These are phyloP conservation scores for Mortierella sp. DNA, from an alignment of 371 early-diverging fungal species.

Conservation along the genomic window DNA sequence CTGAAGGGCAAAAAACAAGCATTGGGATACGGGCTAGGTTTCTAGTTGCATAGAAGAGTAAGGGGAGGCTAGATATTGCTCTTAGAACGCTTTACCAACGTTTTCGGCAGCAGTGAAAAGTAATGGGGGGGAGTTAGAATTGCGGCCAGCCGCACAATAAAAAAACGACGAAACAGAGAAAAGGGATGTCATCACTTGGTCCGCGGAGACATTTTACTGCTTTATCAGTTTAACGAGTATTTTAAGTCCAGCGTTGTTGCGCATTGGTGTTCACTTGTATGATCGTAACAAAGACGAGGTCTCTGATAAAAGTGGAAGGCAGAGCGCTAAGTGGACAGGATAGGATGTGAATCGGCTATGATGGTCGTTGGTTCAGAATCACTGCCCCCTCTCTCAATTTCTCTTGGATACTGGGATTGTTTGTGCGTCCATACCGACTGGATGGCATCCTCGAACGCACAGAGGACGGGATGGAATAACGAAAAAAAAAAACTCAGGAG, in stretches of 20 bases:
- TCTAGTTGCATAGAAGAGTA: too few relatives aligned
- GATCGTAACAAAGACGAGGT: too few relatives aligned
- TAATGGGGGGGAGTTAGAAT: not conserved
- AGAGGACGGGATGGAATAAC: not conserved
- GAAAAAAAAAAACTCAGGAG: not conserved
- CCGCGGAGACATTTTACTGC: constrained; percentile 10
- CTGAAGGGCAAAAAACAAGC: not conserved
- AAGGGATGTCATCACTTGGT: not conserved
- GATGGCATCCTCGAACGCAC: not conserved
- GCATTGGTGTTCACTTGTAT: not conserved
- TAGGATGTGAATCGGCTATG: not conserved
- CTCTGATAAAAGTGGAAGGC: too few relatives aligned
- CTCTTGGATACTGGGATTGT: not conserved
- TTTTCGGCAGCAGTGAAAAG: not conserved
- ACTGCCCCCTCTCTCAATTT: not conserved
- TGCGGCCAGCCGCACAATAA: not conserved
- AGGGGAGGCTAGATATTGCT: too few relatives aligned
- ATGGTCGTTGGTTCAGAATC: not conserved
- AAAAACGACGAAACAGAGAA: not conserved
- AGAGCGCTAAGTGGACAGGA: too few relatives aligned
- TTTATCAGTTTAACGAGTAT: not conserved
- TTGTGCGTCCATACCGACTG: not conserved
- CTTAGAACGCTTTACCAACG: not conserved
- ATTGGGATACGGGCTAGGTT: not conserved
- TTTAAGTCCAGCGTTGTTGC: not conserved